Base-by-base conservation (phyloP, 2,329 filamentous ascomycete genomes). In the Eurotiales sp. region DNA sequence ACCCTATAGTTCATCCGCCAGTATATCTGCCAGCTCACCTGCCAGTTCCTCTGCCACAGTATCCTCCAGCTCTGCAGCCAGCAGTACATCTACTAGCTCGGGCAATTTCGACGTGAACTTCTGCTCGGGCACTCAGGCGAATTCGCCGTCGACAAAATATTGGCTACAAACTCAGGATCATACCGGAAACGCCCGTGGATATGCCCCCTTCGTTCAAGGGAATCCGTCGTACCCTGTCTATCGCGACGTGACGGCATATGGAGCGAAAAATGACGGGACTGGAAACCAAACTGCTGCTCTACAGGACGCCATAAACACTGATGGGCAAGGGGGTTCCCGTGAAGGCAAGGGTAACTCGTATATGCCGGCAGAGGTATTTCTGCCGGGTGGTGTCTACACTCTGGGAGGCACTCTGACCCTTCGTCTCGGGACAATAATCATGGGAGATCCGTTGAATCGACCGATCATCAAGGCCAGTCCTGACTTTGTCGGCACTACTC, bases 381-480 rank as follows among this genome's bases (percentile, higher is more conserved):
- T 69, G 1, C 66, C 65, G 2, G 57, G 57, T 2, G 66, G 66
- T 4, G 63, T 57, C 3, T 68, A 69, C 42, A 52, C 56, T 12
- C 34, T 69, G 36, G 55, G 56, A 12, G 50, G 46, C 8, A 55
- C 57, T 5, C 43, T 69, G 23, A 59, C 67, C 23, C 43, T 67
- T 4, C 62, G 57, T 32, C 54, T 67, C 8, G 66, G 65, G 19
- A 72, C 70, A 0, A 62, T 72, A 6, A 52, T 73, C 3, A 59
- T 71, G 25, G 70, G 70, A 32, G 66, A 72, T 50, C 67, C 70
- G 1, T 60, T 61, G 15, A 62, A 72, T 41, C 65, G 62, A 11
- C 81, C 82, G 1, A 74, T 74, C 0, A 69, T 85, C 14, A 75
- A 77, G 48, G 81, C 79, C 1, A 69, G 73, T 3, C 44, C 72